These are phyloP conservation scores for Carnegiea gigantea DNA, from an alignment of 179 eudicot species.

Conservation along the genomic window DNA sequence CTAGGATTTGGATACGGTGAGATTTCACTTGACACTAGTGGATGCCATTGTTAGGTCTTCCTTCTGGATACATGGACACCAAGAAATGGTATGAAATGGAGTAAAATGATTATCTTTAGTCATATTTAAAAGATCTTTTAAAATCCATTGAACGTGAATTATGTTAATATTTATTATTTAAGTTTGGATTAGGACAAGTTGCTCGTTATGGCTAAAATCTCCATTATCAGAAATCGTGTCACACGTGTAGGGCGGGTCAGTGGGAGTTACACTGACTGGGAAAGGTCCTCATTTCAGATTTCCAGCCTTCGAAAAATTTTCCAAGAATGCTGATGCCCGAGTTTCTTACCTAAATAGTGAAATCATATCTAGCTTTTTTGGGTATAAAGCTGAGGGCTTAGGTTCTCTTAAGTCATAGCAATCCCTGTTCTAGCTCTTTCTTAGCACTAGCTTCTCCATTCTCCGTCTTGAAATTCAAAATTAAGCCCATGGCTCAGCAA, in stretches of 20 bases:
- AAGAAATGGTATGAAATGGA: not conserved
- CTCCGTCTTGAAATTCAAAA: constrained; percentile 8
- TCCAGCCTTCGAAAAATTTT: not conserved
- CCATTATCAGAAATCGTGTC: not conserved
- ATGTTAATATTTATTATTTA: not conserved
- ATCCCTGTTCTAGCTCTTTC: not conserved
- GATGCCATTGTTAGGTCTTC: not conserved
- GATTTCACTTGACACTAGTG: not conserved
- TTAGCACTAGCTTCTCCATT: not conserved
- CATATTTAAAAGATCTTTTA: not conserved
- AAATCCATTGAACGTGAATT: not conserved
- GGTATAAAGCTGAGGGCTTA: not conserved
- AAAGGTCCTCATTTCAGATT: not conserved
- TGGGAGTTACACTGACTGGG: not conserved
- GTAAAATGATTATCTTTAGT: not conserved
- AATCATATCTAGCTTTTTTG: not conserved
- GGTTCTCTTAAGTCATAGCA: not conserved
- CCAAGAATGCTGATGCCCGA: not conserved
- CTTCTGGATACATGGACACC: not conserved
- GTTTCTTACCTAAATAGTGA: constrained; percentile 11
- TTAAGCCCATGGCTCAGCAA: constrained; percentile 3
- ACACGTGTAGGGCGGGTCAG: constrained; percentile 7
- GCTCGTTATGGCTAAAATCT: constrained; percentile 1
- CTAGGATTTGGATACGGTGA: constrained; percentile 5
- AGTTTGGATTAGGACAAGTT: constrained; percentile 2